A percentile compares a stretch with the other conserved stretches of the same genome.
These are phyloP conservation scores for Singerocomus inundabilis DNA, from an alignment of 1,284 basidiomycete genomes.

Conservation along the genomic window DNA sequence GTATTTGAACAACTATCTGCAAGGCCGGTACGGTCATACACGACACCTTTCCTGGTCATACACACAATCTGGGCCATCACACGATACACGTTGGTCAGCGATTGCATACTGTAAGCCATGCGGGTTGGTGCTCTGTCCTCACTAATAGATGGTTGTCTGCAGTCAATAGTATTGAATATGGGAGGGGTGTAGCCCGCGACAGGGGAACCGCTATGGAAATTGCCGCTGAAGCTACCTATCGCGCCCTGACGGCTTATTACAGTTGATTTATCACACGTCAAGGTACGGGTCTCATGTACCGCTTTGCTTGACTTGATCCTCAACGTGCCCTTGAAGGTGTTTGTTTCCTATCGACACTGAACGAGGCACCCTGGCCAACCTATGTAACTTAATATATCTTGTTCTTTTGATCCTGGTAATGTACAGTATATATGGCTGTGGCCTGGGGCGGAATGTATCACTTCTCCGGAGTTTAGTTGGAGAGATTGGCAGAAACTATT, in stretches of 20 bases:
- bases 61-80: conserved; percentile 25
- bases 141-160: conserved; percentile 4
- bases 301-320: background rate
- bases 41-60: conserved; percentile 23
- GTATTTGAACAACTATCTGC: conserved; percentile 31
- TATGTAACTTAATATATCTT: conserved; percentile 8
- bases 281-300: conserved; percentile 5
- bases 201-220: conserved; percentile 34
- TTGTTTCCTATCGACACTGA: background rate
- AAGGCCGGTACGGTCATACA: conserved; percentile 33
- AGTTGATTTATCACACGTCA: conserved; percentile 14
- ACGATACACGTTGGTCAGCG: conserved; percentile 27
- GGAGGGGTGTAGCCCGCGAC: conserved; percentile 28
- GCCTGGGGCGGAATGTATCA: conserved; percentile 16
- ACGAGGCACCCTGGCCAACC: background rate
- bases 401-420: background rate
- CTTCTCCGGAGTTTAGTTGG: background rate
- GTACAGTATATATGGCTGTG: background rate
- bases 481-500: background rate
- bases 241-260: conserved; percentile 20
- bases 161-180: conserved; percentile 33
- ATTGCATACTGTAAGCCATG: conserved; percentile 30
- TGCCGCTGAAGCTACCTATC: conserved; percentile 29
- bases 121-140: background rate
- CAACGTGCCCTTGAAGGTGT: background rate